phyloP scores from a whole-genome alignment of 257 asterid species.

The Eustoma russellianum region DNA sequence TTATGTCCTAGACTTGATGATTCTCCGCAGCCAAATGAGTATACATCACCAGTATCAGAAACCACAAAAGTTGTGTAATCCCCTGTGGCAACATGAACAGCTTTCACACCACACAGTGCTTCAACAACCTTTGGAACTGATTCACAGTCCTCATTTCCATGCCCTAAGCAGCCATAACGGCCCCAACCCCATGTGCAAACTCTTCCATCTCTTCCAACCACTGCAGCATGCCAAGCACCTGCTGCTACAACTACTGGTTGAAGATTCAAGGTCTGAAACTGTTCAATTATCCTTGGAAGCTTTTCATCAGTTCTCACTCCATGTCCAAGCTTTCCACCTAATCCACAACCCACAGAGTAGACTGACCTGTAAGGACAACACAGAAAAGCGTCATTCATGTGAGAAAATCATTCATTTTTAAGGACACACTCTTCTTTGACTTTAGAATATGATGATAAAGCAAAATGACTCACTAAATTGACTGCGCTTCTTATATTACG shows the following conservation, averaged over 20 bases:
- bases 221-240: conserved; percentile 99
- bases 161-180: conserved; percentile 96
- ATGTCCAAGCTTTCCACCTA: conserved; percentile 98
- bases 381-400: not conserved
- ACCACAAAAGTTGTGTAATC: conserved; percentile 94
- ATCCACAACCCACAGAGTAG: conserved; percentile 98
- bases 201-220: conserved; percentile 89
- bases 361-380: conserved; percentile 60
- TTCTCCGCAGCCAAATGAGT: conserved; percentile 96
- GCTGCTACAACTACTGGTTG: conserved; percentile 92
- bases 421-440: no score
- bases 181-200: conserved; percentile 99
- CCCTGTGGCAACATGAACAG: conserved; percentile 89
- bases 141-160: conserved; percentile 92
- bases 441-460: no score
- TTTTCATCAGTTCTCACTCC: conserved; percentile 81
- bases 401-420: no score
- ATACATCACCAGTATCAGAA: conserved; percentile 75
- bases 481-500: no score
- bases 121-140: conserved; percentile 87
- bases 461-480: no score
- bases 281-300: conserved; percentile 75
- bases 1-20: conserved; percentile 94
- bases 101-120: conserved; percentile 63
- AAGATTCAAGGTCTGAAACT: conserved; percentile 61